Percentiles rank a stretch among this genome's conserved stretches.
phyloP scores from a whole-genome alignment of 164 flowering plant genomes.

The Tinospora cordifolia region DNA sequence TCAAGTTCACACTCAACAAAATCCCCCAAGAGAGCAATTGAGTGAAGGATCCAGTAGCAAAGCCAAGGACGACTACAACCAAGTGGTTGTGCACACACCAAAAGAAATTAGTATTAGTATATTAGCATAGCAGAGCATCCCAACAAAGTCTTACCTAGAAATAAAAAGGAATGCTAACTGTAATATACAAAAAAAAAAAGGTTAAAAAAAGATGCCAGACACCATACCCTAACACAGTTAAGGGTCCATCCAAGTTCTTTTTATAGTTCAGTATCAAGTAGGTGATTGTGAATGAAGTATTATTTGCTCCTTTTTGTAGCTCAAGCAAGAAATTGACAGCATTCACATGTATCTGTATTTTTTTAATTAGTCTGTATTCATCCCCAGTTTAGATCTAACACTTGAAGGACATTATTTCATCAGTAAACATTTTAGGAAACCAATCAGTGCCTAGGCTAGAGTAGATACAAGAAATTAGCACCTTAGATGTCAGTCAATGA shows the following conservation, averaged over 20 bases:
- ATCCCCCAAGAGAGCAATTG: conserved; percentile 70
- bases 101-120: neutral
- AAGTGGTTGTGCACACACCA: conserved; percentile 2
- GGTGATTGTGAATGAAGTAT: neutral
- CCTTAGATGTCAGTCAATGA: neutral
- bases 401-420: neutral
- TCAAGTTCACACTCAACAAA: conserved; percentile 55
- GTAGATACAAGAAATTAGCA: neutral
- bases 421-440: neutral
- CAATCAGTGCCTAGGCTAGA: neutral
- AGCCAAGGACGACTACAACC: conserved; percentile 85
- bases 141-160: neutral
- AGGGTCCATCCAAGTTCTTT: neutral
- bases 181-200: neutral
- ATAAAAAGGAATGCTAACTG: neutral
- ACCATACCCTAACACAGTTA: neutral
- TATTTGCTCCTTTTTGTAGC: neutral
- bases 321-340: neutral
- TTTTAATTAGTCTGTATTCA: too few species aligned
- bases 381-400: neutral
- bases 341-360: neutral
- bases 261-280: neutral
- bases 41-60: conserved; percentile 92
- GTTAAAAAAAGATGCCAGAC: neutral
- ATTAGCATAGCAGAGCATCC: neutral